Percentiles rank a stretch among this genome's conserved stretches.
phyloP scores from a whole-genome alignment of 805 yeast genomes.

The Candida ficus region DNA sequence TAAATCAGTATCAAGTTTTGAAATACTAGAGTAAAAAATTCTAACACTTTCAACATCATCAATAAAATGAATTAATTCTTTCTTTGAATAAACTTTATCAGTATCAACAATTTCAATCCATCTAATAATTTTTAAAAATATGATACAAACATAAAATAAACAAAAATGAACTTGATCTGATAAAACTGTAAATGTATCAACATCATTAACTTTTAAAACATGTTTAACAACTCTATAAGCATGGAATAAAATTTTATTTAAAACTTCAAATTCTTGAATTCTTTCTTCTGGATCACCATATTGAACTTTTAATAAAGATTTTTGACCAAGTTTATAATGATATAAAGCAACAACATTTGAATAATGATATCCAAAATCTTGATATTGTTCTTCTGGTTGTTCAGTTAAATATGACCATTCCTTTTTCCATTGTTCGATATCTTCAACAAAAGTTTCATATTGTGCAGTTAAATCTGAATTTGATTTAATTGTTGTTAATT shows the following conservation, averaged over 20 bases:
- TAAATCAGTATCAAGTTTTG: conserved; percentile 17
- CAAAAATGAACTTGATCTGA: conserved; percentile 62
- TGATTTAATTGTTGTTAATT: conserved; percentile 24
- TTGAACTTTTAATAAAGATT: conserved; percentile 5
- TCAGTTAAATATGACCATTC: conserved; percentile 67
- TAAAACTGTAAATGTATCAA: conserved; percentile 60
- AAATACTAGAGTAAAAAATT: conserved; percentile 14
- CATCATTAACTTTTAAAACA: conserved; percentile 27
- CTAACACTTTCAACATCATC: conserved; percentile 17
- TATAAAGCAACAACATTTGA: conserved; percentile 47
- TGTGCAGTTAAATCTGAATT: conserved; percentile 8
- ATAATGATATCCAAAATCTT: conserved; percentile 65
- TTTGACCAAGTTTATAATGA: conserved; percentile 28
- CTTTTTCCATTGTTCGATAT: conserved; percentile 54
- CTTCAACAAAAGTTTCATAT: conserved; percentile 37
- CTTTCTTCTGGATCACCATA: conserved; percentile 10
- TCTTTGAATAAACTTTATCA: conserved; percentile 12
- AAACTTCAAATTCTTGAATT: conserved; percentile 17
- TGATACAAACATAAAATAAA: conserved; percentile 18
- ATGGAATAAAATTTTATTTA: conserved; percentile 23
- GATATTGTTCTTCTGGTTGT: conserved; percentile 70
- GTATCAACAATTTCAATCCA: conserved; percentile 21
- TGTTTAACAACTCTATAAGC: conserved; percentile 22
- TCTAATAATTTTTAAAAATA: conserved; percentile 20
- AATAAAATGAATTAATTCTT: conserved; percentile 16